Percentiles rank a stretch among this genome's conserved stretches.
phyloP scores from a whole-genome alignment of 2,329 filamentous ascomycete species.

The Raffaelea deltoideospora region DNA sequence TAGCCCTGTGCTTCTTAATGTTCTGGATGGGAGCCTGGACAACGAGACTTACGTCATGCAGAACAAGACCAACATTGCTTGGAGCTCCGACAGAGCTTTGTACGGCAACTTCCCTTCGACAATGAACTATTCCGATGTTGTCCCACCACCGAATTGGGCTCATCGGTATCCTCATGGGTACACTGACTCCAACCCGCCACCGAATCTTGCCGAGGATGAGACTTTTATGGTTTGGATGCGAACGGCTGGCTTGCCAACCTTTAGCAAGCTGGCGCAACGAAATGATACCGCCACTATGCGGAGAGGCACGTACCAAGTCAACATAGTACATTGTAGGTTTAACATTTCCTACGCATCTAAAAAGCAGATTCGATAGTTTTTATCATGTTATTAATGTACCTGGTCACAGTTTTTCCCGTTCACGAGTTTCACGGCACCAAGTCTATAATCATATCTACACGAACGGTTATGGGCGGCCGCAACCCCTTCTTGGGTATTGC shows the following conservation, averaged over 20 bases:
- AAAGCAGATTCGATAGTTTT: no score
- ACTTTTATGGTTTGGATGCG: constrained; percentile 98
- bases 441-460: constrained; percentile 74
- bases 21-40: constrained; percentile 19
- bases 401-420: constrained; percentile 58
- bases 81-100: constrained; percentile 66
- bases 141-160: constrained; percentile 79
- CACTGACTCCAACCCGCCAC: constrained; percentile 46
- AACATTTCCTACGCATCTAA: not conserved
- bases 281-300: constrained; percentile 59
- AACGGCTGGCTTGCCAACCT: constrained; percentile 81
- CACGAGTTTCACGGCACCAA: constrained; percentile 72
- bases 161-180: constrained; percentile 57
- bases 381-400: no score
- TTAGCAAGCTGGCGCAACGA: constrained; percentile 81
- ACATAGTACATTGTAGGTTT: constrained; percentile 62
- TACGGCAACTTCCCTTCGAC: constrained; percentile 47
- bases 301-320: constrained; percentile 58
- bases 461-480: constrained; percentile 84
- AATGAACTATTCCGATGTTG: constrained; percentile 50
- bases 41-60: constrained; percentile 58
- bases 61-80: constrained; percentile 62
- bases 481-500: constrained; percentile 95
- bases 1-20: constrained; percentile 46
- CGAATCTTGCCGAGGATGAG: constrained; percentile 60